Percentiles rank a stretch among this genome's conserved stretches.
Conservation (phyloP, 495 filamentous ascomycete species). For the Echria macrotheca region DNA sequence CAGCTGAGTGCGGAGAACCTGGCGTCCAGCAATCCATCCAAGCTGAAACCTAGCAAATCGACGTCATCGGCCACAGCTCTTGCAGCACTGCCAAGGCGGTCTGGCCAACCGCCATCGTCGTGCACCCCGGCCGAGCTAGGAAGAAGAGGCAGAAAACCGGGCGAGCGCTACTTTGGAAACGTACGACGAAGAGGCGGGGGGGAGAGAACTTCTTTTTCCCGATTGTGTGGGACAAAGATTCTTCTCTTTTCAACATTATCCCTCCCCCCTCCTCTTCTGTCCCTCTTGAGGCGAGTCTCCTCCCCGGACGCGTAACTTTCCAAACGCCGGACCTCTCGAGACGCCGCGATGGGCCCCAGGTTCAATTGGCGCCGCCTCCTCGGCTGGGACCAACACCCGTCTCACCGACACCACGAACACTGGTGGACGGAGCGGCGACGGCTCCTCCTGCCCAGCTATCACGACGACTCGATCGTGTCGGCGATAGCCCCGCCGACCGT, state of each 20-base stretch:
- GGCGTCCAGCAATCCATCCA: not conserved
- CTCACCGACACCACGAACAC: conserved; percentile 28
- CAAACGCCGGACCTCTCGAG: no score
- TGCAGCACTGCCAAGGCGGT: conserved; percentile 2
- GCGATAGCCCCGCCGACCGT: conserved; percentile 66
- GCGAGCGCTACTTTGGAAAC: not conserved
- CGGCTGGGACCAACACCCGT: conserved; percentile 38
- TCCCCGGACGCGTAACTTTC: no score
- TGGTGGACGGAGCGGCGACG: conserved; percentile 35
- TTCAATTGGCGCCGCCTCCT: conserved; percentile 36
- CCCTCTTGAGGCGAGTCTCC: no score
- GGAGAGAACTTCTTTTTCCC: no score
- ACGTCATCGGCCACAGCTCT: conserved; percentile 9
- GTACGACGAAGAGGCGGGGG: not conserved
- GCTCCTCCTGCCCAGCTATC: conserved; percentile 58
- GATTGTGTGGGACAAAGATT: not conserved
- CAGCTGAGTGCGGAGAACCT: no score
- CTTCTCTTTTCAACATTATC: no score
- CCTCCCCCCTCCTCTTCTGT: no score
- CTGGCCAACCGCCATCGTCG: not conserved
- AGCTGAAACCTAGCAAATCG: conserved; percentile 11
- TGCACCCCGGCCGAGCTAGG: not conserved
- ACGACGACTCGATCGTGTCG: conserved; percentile 47
- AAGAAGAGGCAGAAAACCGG: no score
- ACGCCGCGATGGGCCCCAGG: no score